phyloP scores from a whole-genome alignment of 78 protist genomes.

The Dictyostelium discoideum region dicty_2.7 NC_007090.3:1306501-1307000 shows the following conservation, averaged over 20 bases:
- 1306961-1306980: slow-evolving; percentile 6
- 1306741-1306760: slow-evolving; percentile 21
- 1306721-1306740: slow-evolving; percentile 1
- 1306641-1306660: no score
- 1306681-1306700: no score
- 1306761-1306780: slow-evolving; percentile 27
- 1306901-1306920: neutral
- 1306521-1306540: no score
- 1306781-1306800: slow-evolving; percentile 4
- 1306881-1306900: no score
- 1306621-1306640: no score
- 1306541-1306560: no score
- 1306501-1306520: no score
- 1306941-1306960: neutral
- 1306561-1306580: no score
- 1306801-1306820: neutral
- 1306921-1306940: neutral
- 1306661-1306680: neutral
- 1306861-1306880: neutral
- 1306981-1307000: slow-evolving; percentile 19
- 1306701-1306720: neutral
- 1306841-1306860: neutral
- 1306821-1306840: neutral
- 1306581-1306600: no score
- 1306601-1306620: no score